Evolutionary conservation across 805 yeast genomes (phyloP).

Genomic region (Yarrowia yakushimensis): DNA sequence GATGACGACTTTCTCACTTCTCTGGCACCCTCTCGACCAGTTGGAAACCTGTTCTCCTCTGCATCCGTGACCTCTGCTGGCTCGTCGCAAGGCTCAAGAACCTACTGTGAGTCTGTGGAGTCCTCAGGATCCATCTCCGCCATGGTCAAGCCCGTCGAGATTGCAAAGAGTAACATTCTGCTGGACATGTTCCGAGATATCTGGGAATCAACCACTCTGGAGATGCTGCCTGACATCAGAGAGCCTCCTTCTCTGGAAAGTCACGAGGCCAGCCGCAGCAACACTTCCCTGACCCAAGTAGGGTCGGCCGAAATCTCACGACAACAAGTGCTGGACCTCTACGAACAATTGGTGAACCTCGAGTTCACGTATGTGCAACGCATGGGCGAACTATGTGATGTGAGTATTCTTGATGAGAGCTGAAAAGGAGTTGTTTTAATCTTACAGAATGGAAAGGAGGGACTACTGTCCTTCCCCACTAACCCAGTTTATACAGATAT

Average conservation of each 20-base stretch:
- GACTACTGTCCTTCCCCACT: neutral
- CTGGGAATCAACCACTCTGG: neutral
- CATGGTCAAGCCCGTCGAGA: neutral
- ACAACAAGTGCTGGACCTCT: neutral
- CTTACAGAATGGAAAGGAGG: conserved; percentile 3
- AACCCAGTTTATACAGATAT: conserved; percentile 18
- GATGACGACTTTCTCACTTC: conserved; percentile 3
- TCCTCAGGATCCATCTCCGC: neutral
- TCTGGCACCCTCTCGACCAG: neutral
- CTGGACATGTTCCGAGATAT: neutral
- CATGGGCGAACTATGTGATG: conserved; percentile 3
- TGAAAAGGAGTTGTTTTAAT: no score
- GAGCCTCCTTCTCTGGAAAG: neutral
- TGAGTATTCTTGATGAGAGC: neutral
- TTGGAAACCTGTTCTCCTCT: neutral
- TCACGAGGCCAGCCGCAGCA: neutral
- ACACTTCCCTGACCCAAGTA: neutral
- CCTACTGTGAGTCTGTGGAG: neutral
- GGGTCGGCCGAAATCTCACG: neutral
- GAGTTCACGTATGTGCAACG: conserved; percentile 6
- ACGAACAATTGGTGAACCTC: conserved; percentile 15
- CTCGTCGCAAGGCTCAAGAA: neutral
- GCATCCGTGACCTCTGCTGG: neutral
- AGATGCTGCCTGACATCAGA: neutral
- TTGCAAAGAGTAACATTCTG: neutral